Conservation (phyloP, 2,329 filamentous ascomycete species). For the Calonectria pseudoreteaudii region DNA sequence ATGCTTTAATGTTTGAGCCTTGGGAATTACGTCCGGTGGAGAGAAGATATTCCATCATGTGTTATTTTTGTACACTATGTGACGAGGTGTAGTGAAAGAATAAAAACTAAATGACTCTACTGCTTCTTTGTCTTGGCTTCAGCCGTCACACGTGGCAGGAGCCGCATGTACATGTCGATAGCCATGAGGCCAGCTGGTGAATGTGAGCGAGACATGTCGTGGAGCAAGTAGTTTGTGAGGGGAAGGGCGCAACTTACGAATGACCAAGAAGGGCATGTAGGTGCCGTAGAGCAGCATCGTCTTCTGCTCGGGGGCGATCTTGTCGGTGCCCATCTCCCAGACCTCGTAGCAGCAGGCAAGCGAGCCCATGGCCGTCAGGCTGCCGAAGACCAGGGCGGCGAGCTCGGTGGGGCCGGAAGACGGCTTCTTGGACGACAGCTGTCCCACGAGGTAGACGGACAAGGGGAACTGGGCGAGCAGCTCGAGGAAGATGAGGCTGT, state of each 20-base stretch:
- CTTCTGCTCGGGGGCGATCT: slow-evolving; percentile 60
- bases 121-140: slow-evolving; percentile 53
- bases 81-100: background rate
- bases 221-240: background rate
- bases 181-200: slow-evolving; percentile 61
- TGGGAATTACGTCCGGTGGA: slow-evolving; percentile 22
- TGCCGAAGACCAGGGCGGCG: slow-evolving; percentile 62
- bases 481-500: slow-evolving; percentile 63
- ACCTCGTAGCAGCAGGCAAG: slow-evolving; percentile 64
- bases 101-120: slow-evolving; percentile 20
- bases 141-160: slow-evolving; percentile 56
- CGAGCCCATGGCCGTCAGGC: slow-evolving; percentile 65
- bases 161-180: slow-evolving; percentile 66
- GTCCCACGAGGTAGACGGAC: slow-evolving; percentile 58
- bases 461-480: slow-evolving; percentile 63
- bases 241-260: slow-evolving; percentile 58
- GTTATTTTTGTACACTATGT: slow-evolving; percentile 26
- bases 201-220: background rate
- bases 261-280: slow-evolving; percentile 63
- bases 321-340: slow-evolving; percentile 58
- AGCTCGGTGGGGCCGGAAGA: slow-evolving; percentile 59
- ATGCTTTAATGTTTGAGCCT: slow-evolving; percentile 21
- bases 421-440: slow-evolving; percentile 49
- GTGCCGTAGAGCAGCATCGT: slow-evolving; percentile 59
- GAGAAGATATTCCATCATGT: slow-evolving; percentile 14